Evolutionary conservation across 768 basidiomycete species (phyloP), one percentile per base, ranked within the genome.

Genomic region (Chalciporus sphaerocephalus): DNA sequence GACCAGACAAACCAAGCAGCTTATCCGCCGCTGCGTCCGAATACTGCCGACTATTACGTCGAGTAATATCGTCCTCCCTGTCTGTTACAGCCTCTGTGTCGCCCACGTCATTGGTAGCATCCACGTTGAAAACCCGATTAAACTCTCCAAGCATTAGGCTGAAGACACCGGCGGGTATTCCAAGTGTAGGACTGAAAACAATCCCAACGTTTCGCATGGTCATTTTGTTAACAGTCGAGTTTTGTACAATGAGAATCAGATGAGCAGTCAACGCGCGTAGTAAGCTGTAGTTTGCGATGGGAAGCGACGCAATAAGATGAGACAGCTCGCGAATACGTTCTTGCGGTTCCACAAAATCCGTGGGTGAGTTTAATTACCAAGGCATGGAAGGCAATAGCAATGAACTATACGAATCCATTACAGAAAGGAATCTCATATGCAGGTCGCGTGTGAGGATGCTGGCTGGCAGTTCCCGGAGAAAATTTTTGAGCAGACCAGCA

Each of bases 191-290:
- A 53, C 92, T 94, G 70, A 98, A 97, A 18, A 98, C 95, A 49
- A 99, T 98, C 15, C 95, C 94, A 21, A 99, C 92, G 63, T 99
- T 99, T 37, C 95, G 83, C 81, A 98, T 85, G 33, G 88, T 94
- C 96, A 99, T 99, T 74, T 94, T 98, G 81, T 96, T 96, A 47
- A 87, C 70, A 34, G 76, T 57, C 15, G 92, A 80, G 61, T 98
- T 93, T 66, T 92, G 86, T 36, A 98, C 92, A 56, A 99, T 88
- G 35, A 93, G 74, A 54, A 97, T 96, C 50, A 99, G 74, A 67
- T 99, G 95, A 20, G 94, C 92, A 2, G 87, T 94, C 46, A 99
- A 75, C 13, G 95, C 94, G 28, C 95, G 87, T 47, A 98, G 81
- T 16, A 98, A 74, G 47, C 85, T 92, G 66, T 97, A 99, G 66